Percentiles rank a stretch among this genome's conserved stretches.
Evolutionary conservation across 805 yeast genomes (phyloP).

Genomic region (Yarrowia hollandica): DNA sequence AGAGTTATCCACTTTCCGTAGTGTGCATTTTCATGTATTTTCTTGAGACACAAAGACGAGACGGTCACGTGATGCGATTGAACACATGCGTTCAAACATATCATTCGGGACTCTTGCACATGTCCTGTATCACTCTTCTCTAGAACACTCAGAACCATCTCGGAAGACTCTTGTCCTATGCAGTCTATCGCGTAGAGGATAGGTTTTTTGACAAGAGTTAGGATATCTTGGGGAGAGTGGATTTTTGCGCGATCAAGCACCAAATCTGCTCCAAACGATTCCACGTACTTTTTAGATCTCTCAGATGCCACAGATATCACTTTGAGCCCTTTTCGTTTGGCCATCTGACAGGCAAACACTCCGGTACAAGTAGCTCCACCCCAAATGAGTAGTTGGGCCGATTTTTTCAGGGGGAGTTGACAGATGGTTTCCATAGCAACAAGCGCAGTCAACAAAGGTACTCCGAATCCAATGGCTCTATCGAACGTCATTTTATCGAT

Average conservation of each 20-base stretch:
- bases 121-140: background rate
- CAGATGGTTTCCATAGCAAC: background rate
- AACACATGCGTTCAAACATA: background rate
- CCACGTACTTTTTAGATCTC: background rate
- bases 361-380: conserved; percentile 22
- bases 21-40: background rate
- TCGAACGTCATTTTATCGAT: background rate
- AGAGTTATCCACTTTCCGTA: background rate
- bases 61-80: background rate
- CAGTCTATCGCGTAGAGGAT: background rate
- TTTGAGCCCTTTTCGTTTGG: background rate
- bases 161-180: background rate
- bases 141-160: background rate
- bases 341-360: conserved; percentile 2
- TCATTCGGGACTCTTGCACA: background rate
- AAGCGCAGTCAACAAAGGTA: background rate
- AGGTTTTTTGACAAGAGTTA: background rate
- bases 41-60: background rate
- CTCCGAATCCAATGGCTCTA: background rate
- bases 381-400: conserved; percentile 3
- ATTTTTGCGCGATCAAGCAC: background rate
- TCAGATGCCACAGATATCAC: background rate
- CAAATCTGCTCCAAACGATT: conserved; percentile 15
- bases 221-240: background rate
- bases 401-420: too few species aligned